Base-by-base conservation (phyloP, 2,329 filamentous ascomycete species). In the Aspergillus arachidicola region DNA sequence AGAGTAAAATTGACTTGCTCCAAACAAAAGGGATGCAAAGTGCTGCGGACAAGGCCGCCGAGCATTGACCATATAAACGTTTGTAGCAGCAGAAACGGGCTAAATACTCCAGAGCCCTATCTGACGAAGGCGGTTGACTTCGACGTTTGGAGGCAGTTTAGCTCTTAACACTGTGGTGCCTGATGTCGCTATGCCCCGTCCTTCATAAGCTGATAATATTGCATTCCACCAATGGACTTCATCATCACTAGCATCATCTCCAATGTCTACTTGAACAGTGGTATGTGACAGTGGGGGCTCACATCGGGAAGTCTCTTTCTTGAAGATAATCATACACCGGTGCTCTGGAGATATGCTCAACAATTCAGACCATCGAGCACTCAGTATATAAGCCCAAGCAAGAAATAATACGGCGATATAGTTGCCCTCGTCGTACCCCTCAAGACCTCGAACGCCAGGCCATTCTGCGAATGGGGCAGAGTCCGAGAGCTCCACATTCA, bases 361-460 rank as follows among this genome's bases (percentile, higher is more conserved):
- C 34, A 68, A 60, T 57, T 72, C 69, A 53, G 63, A 67, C 69
- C 67, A 74, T 58, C 65, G 58, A 50, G 64, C 67, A 53, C 68
- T 72, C 32, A 71, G 23, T 2, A 73, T 68, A 64, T 72, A 71
- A 10, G 70, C 67, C 68, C 70, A 73, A 51, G 69, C 69, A 72
- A 41, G 34, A 38, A 64, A 69, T 16, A 73, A 59, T 1, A 70
- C 59, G 3, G 64, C 38, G 2, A 73, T 10, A 57, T 73, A 66
- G 41, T 71, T 73, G 7, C 65, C 67, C 11, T 68, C 43, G 26
- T 72, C 69, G 41, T 69, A 68, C 11, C 59, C 59, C 14, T 59
- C 16, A 5, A 71, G 59, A 7, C 66, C 68, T 28, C 68, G 51
- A 21, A 69, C 65, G 5, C 64, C 60, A 6, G 69, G 70, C 67